A percentile compares a stretch with the other conserved stretches of the same genome.
These are phyloP conservation scores for Globisporangium ultimum DNA, from an alignment of 352 stramenopile genomes.

Conservation along the genomic window DNA sequence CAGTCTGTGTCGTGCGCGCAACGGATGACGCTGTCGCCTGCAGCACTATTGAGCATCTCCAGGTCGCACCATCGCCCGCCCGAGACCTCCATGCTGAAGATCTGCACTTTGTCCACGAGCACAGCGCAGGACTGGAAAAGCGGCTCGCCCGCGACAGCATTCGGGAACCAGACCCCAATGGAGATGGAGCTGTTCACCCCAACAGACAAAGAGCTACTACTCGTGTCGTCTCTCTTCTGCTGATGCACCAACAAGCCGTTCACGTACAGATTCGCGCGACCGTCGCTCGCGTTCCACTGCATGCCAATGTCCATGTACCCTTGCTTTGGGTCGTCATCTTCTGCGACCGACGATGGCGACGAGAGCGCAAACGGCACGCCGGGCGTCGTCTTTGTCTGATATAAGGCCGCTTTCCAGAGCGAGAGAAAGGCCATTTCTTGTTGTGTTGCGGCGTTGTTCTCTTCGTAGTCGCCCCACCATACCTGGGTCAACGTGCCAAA, in stretches of 20 bases:
- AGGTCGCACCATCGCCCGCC: slow-evolving; percentile 64
- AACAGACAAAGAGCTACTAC: background rate
- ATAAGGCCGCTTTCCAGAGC: slow-evolving; percentile 57
- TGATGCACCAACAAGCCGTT: slow-evolving; percentile 48
- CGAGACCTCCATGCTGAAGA: slow-evolving; percentile 57
- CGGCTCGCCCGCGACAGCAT: slow-evolving; percentile 53
- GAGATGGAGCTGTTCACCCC: slow-evolving; percentile 23
- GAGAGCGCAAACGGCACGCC: slow-evolving; percentile 27
- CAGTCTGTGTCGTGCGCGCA: slow-evolving; percentile 41
- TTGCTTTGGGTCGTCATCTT: background rate
- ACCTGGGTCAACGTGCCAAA: slow-evolving; percentile 64
- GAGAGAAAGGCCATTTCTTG: slow-evolving; percentile 42
- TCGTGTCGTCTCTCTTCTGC: slow-evolving; percentile 16
- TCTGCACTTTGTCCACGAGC: slow-evolving; percentile 41
- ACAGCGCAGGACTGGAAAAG: slow-evolving; percentile 49
- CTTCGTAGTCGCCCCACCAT: slow-evolving; percentile 53
- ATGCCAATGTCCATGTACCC: slow-evolving; percentile 48
- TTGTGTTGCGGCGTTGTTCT: slow-evolving; percentile 14
- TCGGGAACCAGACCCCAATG: slow-evolving; percentile 68
- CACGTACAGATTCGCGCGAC: slow-evolving; percentile 59
- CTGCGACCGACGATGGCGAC: slow-evolving; percentile 7
- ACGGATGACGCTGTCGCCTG: background rate
- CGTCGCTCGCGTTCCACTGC: slow-evolving; percentile 59
- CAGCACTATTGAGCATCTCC: slow-evolving; percentile 20
- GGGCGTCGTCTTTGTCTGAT: slow-evolving; percentile 45